These are phyloP conservation scores for Grigorovia humatica DNA, from an alignment of 805 yeast genomes.

Conservation along the genomic window DNA sequence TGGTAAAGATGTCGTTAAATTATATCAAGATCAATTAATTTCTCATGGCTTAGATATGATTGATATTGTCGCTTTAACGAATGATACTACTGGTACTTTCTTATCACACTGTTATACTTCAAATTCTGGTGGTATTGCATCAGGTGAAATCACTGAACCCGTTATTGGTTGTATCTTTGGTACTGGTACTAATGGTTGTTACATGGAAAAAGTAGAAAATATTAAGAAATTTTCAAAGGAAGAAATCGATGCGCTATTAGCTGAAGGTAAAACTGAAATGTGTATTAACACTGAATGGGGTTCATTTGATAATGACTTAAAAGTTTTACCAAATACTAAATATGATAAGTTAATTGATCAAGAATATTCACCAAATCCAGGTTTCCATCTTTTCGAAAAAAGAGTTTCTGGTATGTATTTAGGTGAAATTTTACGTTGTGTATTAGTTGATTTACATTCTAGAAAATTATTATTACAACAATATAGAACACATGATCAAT, in stretches of 20 bases:
- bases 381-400: slow-evolving; percentile 87
- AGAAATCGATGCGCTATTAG: slow-evolving; percentile 28
- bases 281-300: slow-evolving; percentile 97
- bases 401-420: slow-evolving; percentile 86
- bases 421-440: slow-evolving; percentile 78
- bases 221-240: slow-evolving; percentile 63
- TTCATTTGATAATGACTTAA: slow-evolving; percentile 78
- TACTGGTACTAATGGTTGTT: slow-evolving; percentile 97
- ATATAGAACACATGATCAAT: slow-evolving; percentile 32
- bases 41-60: slow-evolving; percentile 46
- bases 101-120: slow-evolving; percentile 72
- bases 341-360: slow-evolving; percentile 66
- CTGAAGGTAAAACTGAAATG: slow-evolving; percentile 54
- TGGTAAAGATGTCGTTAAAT: slow-evolving; percentile 68
- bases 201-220: slow-evolving; percentile 63
- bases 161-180: slow-evolving; percentile 89
- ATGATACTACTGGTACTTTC: slow-evolving; percentile 93
- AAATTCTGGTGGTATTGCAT: slow-evolving; percentile 33
- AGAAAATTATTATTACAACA: slow-evolving; percentile 50
- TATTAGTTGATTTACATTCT: slow-evolving; percentile 56
- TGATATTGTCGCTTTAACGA: slow-evolving; percentile 76
- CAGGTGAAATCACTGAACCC: slow-evolving; percentile 59
- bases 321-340: slow-evolving; percentile 64
- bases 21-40: slow-evolving; percentile 63
- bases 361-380: slow-evolving; percentile 63